These are phyloP conservation scores for Calonectria montana DNA, from an alignment of 2,329 filamentous ascomycete genomes.

Conservation along the genomic window DNA sequence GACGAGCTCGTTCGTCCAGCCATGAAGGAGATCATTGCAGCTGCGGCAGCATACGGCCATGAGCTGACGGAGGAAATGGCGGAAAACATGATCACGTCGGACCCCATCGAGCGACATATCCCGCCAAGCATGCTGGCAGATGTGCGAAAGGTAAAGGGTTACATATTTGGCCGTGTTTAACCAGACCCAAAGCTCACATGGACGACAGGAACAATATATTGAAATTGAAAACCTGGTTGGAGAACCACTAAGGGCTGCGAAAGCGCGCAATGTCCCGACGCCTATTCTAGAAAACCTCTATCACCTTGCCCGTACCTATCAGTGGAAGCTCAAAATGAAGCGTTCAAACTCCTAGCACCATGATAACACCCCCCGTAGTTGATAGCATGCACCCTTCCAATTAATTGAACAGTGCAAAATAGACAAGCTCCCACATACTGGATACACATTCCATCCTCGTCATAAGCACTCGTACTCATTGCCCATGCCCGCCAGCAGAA, in stretches of 20 bases:
- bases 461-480: slow-evolving; percentile 38
- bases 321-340: slow-evolving; percentile 35
- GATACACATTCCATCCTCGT: neutral
- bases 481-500: slow-evolving; percentile 46
- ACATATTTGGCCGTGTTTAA: neutral
- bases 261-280: slow-evolving; percentile 23
- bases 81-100: slow-evolving; percentile 34
- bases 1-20: slow-evolving; percentile 37
- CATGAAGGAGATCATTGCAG: slow-evolving; percentile 38
- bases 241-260: slow-evolving; percentile 37
- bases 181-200: slow-evolving; percentile 16
- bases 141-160: slow-evolving; percentile 32
- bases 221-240: slow-evolving; percentile 40
- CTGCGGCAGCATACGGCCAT: slow-evolving; percentile 37
- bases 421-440: neutral
- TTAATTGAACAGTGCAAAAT: neutral
- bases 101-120: slow-evolving; percentile 39
- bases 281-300: slow-evolving; percentile 28
- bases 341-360: neutral
- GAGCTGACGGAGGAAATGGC: slow-evolving; percentile 35
- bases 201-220: slow-evolving; percentile 37
- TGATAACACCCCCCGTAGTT: neutral
- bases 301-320: slow-evolving; percentile 33
- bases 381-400: neutral
- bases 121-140: slow-evolving; percentile 40